Percentiles rank a stretch among this genome's conserved stretches.
Conservation (phyloP, 2,329 filamentous ascomycete genomes). For the Aspergillus transmontanensis region DNA sequence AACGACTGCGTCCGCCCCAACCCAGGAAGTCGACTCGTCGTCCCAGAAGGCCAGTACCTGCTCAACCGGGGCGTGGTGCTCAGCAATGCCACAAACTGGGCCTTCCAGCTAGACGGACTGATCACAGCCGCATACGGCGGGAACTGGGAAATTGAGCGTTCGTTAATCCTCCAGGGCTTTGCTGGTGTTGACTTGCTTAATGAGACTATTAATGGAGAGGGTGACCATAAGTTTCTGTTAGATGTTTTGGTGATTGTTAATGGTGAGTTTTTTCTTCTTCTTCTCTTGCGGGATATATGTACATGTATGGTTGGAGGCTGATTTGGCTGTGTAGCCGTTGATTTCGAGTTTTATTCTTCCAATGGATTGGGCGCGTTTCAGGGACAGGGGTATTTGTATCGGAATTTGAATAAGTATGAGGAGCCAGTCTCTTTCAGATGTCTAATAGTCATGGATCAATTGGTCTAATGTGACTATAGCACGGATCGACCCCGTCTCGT, state of each 20-base stretch:
- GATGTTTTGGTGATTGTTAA: slow-evolving; percentile 36
- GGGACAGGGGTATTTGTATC: slow-evolving; percentile 39
- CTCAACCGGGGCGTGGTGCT: slow-evolving; percentile 29
- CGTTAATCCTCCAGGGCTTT: slow-evolving; percentile 32
- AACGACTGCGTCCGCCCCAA: slow-evolving; percentile 23
- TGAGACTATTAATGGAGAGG: slow-evolving; percentile 37
- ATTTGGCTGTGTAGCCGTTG: slow-evolving; percentile 24
- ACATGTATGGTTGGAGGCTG: neutral
- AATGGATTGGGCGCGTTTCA: slow-evolving; percentile 38
- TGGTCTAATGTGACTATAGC: neutral
- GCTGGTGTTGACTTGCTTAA: slow-evolving; percentile 32
- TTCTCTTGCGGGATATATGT: neutral
- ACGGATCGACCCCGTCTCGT: slow-evolving; percentile 25
- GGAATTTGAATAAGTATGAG: slow-evolving; percentile 32
- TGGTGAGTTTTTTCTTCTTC: slow-evolving; percentile 19
- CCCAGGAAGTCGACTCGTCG: slow-evolving; percentile 28
- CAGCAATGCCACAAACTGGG: slow-evolving; percentile 36
- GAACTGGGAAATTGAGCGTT: slow-evolving; percentile 32
- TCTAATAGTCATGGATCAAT: neutral
- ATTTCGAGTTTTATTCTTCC: slow-evolving; percentile 40
- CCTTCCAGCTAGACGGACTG: slow-evolving; percentile 38
- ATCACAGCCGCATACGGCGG: slow-evolving; percentile 34
- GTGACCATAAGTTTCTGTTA: slow-evolving; percentile 32
- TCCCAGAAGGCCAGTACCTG: slow-evolving; percentile 33
- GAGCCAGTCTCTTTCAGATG: rapidly evolving